Conservation (phyloP, 352 stramenopile genomes). For the Pythium guiyangense region DNA sequence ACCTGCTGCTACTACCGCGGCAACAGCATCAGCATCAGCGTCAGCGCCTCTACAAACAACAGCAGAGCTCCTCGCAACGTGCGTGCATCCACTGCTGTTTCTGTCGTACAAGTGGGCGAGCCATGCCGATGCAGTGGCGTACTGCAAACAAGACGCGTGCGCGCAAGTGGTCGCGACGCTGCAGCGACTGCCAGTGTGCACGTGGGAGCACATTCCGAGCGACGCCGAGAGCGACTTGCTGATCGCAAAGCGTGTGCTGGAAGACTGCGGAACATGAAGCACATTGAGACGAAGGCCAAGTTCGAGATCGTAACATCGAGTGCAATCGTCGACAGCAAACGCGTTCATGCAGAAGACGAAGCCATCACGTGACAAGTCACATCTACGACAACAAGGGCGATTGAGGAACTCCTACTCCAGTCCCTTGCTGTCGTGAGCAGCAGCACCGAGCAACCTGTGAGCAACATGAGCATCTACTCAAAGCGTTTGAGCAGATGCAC, state of each 20-base stretch:
- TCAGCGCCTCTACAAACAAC: slow-evolving; percentile 13
- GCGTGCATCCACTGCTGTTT: slow-evolving; percentile 31
- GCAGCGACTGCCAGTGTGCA: slow-evolving; percentile 28
- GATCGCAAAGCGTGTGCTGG: slow-evolving; percentile 38
- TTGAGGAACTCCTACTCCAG: no score
- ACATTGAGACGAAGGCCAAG: no score
- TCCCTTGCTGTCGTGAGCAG: no score
- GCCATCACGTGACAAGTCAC: no score
- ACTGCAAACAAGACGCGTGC: slow-evolving; percentile 37
- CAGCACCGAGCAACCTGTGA: no score
- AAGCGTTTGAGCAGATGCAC: no score
- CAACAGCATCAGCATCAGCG: slow-evolving; percentile 4
- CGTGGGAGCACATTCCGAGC: slow-evolving; percentile 27
- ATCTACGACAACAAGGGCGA: no score
- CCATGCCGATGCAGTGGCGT: slow-evolving; percentile 21
- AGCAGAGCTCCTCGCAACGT: slow-evolving; percentile 14
- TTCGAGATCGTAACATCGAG: no score
- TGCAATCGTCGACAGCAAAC: no score
- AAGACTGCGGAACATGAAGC: slow-evolving; percentile 23
- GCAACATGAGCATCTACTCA: no score
- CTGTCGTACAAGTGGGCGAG: slow-evolving; percentile 28
- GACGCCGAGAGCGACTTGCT: slow-evolving; percentile 30
- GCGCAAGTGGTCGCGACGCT: slow-evolving; percentile 20
- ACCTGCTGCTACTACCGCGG: slow-evolving; percentile 2
- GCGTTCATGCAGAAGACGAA: no score